These are phyloP conservation scores for Eurotiales sp. DNA, from an alignment of 2,329 filamentous ascomycete genomes.

Conservation along the genomic window DNA sequence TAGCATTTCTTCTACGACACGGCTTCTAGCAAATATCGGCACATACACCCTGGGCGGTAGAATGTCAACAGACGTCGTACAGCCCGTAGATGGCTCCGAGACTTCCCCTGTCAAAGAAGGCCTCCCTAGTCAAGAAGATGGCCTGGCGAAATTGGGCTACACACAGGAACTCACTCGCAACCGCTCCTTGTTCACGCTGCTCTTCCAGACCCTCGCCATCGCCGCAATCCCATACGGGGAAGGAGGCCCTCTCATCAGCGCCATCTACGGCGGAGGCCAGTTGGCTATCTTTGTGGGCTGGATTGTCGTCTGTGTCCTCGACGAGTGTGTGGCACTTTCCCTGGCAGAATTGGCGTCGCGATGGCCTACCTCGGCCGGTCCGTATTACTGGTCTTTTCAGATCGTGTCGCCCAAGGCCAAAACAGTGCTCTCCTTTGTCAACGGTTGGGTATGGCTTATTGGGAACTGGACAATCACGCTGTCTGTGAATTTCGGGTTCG, in stretches of 20 bases:
- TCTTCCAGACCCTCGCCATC: constrained; percentile 60
- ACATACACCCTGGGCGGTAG: too few species aligned
- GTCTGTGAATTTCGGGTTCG: constrained; percentile 55
- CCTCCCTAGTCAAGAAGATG: constrained; percentile 25
- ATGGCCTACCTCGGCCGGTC: constrained; percentile 51
- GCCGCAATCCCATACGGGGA: constrained; percentile 57
- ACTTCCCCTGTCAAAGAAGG: constrained; percentile 15
- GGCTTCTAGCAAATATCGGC: too few species aligned
- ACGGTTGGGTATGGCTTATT: constrained; percentile 52
- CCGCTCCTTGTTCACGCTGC: constrained; percentile 56
- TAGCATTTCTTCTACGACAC: too few species aligned
- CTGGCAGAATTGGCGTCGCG: constrained; percentile 51
- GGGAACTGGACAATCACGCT: constrained; percentile 53
- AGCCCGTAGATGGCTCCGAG: too few species aligned
- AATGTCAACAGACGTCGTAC: neutral
- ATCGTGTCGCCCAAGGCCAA: constrained; percentile 42
- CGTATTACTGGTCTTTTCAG: constrained; percentile 55
- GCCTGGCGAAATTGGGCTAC: constrained; percentile 52
- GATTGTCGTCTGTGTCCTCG: constrained; percentile 52
- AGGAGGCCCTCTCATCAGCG: constrained; percentile 36
- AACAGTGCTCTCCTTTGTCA: constrained; percentile 49
- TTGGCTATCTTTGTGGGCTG: constrained; percentile 57
- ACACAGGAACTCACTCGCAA: constrained; percentile 56
- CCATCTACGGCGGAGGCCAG: constrained; percentile 47
- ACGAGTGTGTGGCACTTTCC: constrained; percentile 52